These are phyloP conservation scores for Pseudoneurospora amorphoporcata DNA, from an alignment of 495 filamentous ascomycete genomes.

Conservation along the genomic window DNA sequence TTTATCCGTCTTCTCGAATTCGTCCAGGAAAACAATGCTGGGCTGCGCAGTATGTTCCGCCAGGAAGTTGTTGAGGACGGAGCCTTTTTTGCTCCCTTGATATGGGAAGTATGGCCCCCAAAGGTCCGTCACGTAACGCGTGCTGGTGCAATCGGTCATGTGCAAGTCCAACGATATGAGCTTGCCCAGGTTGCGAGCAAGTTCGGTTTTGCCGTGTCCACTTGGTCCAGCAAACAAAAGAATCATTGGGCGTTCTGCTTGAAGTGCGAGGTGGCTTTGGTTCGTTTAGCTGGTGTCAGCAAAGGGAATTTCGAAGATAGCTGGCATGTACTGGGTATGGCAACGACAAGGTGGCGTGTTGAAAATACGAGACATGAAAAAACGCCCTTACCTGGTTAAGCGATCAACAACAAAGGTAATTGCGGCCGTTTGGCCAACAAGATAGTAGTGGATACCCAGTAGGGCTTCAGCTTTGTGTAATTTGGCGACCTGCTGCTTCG, in stretches of 20 bases:
- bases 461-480: slow-evolving; percentile 22
- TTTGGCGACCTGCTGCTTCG: slow-evolving; percentile 27
- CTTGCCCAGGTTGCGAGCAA: slow-evolving; percentile 33
- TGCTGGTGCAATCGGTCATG: slow-evolving; percentile 34
- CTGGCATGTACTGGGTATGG: no score
- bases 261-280: slow-evolving; percentile 4
- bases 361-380: no score
- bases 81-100: slow-evolving; percentile 26
- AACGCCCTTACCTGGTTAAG: not conserved
- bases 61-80: slow-evolving; percentile 44
- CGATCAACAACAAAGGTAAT: slow-evolving; percentile 16
- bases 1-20: slow-evolving; percentile 46
- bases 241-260: slow-evolving; percentile 25
- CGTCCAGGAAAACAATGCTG: slow-evolving; percentile 45
- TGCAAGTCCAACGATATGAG: slow-evolving; percentile 33
- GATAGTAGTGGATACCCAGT: slow-evolving; percentile 33
- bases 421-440: slow-evolving; percentile 37
- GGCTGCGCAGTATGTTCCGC: slow-evolving; percentile 27
- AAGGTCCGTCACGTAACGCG: slow-evolving; percentile 25
- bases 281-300: not conserved
- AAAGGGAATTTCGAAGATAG: not conserved
- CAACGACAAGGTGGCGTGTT: no score
- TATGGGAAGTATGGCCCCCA: slow-evolving; percentile 34
- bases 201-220: slow-evolving; percentile 45
- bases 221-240: slow-evolving; percentile 39